Evolutionary conservation across 768 basidiomycete genomes (phyloP), one percentile per base, ranked within the genome.

Genomic region (Pisolithus microcarpus): DNA sequence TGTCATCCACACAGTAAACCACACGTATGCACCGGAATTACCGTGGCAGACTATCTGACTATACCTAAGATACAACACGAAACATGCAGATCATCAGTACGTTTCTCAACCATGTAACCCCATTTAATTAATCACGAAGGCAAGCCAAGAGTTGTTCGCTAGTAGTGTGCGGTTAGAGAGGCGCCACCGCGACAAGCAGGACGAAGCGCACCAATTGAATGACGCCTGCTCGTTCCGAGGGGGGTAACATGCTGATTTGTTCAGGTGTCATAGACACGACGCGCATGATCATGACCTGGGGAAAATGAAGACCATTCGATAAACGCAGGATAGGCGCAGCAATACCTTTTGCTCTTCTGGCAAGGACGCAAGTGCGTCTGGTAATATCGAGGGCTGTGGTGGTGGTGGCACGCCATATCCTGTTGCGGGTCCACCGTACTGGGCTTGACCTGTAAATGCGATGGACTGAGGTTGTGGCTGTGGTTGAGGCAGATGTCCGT

Each of bases 331-430:
- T 11, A 15, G 5, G 13, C 34, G 13, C 5, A 13, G 13, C 13
- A 5, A 34, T 69, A 81, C 84, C 74, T 81, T 85, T 58, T 85
- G 84, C 6, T 84, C 83, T 43, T 85, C 82, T 9, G 82, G 78
- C 37, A 87, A 79, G 19, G 72, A 71, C 46, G 77, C 77, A 36
- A 87, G 70, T 2, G 79, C 71, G 24, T 79, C 78, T 6, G 76
- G 75, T n/a, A 81, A 58, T 13, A 34, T 34, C 34, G 34, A 13
- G 34, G 34, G 13, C 13, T 34, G 34, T 34, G 24, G 43, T 54
- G 38, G 54, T 53, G 34, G 26, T 11, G 34, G 34, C 13, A 15
- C 34, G 34, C 34, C 34, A 34, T 34, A 34, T 11, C 34, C 34
- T 34, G 34, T 34, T 5, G 13, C 34, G 5, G 34, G 34, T 15